Evolutionary conservation across 441 rosid genomes (phyloP).

Genomic region (Brassica balearica): DNA sequence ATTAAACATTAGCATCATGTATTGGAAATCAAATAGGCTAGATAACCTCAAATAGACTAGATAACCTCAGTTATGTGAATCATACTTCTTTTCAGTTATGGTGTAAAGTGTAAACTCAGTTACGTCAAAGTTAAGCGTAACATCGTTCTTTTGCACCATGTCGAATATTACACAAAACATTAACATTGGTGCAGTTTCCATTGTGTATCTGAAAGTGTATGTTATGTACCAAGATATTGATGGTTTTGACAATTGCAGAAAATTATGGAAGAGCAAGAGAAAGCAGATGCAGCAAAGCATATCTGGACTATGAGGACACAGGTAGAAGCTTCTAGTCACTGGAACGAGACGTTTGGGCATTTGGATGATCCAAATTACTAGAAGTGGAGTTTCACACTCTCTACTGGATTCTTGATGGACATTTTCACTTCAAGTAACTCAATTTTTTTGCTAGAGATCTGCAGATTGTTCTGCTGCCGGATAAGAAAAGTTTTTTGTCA

Average conservation of each 20-base stretch:
- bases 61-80: not conserved
- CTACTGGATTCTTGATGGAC: constrained; percentile 23
- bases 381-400: constrained; percentile 5
- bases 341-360: constrained; percentile 66
- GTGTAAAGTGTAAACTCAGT: not conserved
- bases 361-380: constrained; percentile 54
- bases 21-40: not conserved
- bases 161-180: not conserved
- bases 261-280: constrained; percentile 63
- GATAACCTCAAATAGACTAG: not conserved
- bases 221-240: not conserved
- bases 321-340: constrained; percentile 65
- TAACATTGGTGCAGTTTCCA: not conserved
- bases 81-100: constrained; percentile 3
- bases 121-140: not conserved
- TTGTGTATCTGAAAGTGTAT: not conserved
- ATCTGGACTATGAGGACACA: constrained; percentile 72
- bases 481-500: constrained; percentile 21
- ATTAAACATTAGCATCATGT: constrained; percentile 9
- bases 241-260: constrained; percentile 53
- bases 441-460: constrained; percentile 27
- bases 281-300: constrained; percentile 53
- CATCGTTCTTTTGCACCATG: not conserved
- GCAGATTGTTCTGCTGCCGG: constrained; percentile 31
- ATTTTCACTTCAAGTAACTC: constrained; percentile 29